Conservation (phyloP, 2,329 filamentous ascomycete species). For the Chaetomiaceae sp. region DNA sequence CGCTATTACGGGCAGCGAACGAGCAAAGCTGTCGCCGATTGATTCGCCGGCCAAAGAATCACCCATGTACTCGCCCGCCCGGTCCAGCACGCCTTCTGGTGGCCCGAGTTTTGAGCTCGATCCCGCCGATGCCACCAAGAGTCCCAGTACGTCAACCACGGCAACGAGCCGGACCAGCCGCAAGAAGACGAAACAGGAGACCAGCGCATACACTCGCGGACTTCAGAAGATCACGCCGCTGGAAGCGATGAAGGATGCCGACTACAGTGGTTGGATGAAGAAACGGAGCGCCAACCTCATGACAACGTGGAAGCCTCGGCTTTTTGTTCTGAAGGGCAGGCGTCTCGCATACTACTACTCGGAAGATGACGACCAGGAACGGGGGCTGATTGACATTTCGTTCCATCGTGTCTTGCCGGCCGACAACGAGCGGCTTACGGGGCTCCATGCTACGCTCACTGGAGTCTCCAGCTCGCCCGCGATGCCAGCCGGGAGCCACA, state of each 20-base stretch:
- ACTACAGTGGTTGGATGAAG: slow-evolving; percentile 99
- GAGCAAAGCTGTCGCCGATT: slow-evolving; percentile 48
- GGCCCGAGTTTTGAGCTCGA: slow-evolving; percentile 74
- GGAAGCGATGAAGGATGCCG: slow-evolving; percentile 79
- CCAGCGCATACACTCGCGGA: slow-evolving; percentile 87
- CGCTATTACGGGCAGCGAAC: slow-evolving; percentile 52
- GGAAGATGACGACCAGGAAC: slow-evolving; percentile 86
- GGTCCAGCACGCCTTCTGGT: slow-evolving; percentile 65
- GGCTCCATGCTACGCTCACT: slow-evolving; percentile 86
- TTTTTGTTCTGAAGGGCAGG: slow-evolving; percentile 92
- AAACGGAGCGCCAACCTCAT: slow-evolving; percentile 96
- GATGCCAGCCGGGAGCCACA: slow-evolving; percentile 43
- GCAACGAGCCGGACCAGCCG: slow-evolving; percentile 46
- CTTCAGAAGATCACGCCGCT: slow-evolving; percentile 74
- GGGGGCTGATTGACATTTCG: slow-evolving; percentile 94
- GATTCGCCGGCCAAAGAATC: slow-evolving; percentile 51
- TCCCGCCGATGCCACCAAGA: slow-evolving; percentile 62
- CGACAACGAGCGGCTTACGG: slow-evolving; percentile 84
- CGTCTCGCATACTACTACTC: slow-evolving; percentile 95
- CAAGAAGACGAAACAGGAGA: slow-evolving; percentile 86
- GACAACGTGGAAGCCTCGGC: slow-evolving; percentile 93
- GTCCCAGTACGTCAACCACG: slow-evolving; percentile 46
- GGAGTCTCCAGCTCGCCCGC: slow-evolving; percentile 71
- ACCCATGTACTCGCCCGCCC: slow-evolving; percentile 59
- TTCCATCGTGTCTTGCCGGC: slow-evolving; percentile 95